Base-by-base conservation (phyloP, 768 basidiomycete species). In the Coprinellus micaceus region DNA sequence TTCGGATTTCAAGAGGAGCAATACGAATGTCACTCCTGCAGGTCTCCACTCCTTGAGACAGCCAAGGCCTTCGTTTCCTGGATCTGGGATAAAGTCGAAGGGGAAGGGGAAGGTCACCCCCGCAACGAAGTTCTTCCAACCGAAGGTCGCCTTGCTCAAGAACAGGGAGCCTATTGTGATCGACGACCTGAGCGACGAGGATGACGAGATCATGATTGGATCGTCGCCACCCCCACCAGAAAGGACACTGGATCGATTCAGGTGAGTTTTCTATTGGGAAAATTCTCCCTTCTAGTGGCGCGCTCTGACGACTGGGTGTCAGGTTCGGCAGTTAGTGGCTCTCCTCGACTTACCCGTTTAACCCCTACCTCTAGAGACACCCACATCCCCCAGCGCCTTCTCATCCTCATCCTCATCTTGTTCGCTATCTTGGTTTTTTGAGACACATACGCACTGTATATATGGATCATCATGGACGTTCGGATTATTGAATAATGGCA, bases 21-120 rank as follows among this genome's bases (percentile, higher is more conserved):
- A 77, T 53, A 78, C 76, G 33, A 81, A 77, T 46, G 68, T 81
- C 12, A 80, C 77, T 21, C 77, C 76, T 24, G 53, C 64, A 21
- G 77, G 78, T 19, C 64, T 71, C 21, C 74, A 77, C 60, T 49
- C 65, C 11, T 54, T 21, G 29, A 15, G 25, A 24, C 41, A 45
- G 19, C 25, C 21, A 22, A 21, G 36, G 39, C 10, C 25, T n/a
- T 17, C 33, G n/a, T 45, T 39, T 28, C 55, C 36, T 5, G 22
- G 17, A 2, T 15, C 29, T 54, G 22, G 24, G 15, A 47, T 61
- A 19, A 58, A 44, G 29, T 28, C 13, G 33, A 47, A 10, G 36
- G 15, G 26, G 24, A 51, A 25, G 26, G 4, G 5, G 5, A 21
- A 15, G n/a, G 45, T 15, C 24, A 21, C 53, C 7, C 46, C 25